Base-by-base conservation (phyloP, 352 stramenopile genomes). In the Phytophthora ohioensis region DNA sequence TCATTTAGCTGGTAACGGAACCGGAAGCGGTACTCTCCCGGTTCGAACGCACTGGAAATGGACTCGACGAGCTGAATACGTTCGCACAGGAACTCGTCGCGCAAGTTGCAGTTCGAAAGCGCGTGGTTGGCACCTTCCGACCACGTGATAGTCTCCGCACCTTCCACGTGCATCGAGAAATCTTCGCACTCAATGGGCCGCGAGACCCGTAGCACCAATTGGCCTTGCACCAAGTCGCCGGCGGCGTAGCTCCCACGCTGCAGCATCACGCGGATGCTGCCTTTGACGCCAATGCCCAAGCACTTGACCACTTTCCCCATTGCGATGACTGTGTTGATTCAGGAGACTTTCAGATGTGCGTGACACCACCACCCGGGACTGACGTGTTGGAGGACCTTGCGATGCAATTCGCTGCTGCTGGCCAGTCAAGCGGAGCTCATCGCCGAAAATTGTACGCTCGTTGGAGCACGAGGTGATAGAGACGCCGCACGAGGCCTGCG, bases 1-100 rank as follows among this genome's bases (percentile, higher is more conserved):
- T 87, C 79, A 1, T 73, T 70, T 5, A 93, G 56, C 48, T 58
- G 68, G 39, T 71, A 71, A 27, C 32, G 27, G 38, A 79, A 76
- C 15, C 43, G 67, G 41, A 76, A 76, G 8, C 54, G 52, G 46
- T 76, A 62, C 27, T 76, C 72, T 6, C 69, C 69, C n/a, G 63
- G 42, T n/a, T 72, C 57, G 17, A 76, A 65, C 15, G 55, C 9
- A 2, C 13, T 36, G 15, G 69, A 63, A 49, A 72, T 52, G 31
- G 48, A 9, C 12, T 76, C 62, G 12, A 60, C n/a, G 17, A 64
- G 49, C 13, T 51, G 17, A 12, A 76, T 66, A 9, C 42, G 32
- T 11, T 76, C 69, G 51, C 51, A 55, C 38, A 76, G 32, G 51
- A 76, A 76, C n/a, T 59, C 56, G 63, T 72, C 63, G 30, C 45